These are phyloP conservation scores for Omphalotus olearius DNA, from an alignment of 1,284 basidiomycete genomes.

Conservation along the genomic window DNA sequence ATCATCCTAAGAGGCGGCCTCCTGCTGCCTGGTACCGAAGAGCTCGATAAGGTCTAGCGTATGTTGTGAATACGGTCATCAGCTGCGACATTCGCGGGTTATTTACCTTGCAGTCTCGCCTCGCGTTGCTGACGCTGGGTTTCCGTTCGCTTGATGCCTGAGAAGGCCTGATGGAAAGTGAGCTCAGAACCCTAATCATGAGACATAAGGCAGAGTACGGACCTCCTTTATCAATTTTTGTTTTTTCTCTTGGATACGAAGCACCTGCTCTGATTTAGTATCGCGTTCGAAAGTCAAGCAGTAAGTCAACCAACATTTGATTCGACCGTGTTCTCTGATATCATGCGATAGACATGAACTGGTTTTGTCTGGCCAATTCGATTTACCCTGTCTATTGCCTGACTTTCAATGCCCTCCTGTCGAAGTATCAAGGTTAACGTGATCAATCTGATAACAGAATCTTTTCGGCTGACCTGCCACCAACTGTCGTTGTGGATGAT, in stretches of 20 bases:
- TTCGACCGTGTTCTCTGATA: conserved; percentile 85
- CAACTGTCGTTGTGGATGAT: conserved; percentile 37
- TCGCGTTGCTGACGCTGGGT: conserved; percentile 69
- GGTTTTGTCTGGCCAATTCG: conserved; percentile 78
- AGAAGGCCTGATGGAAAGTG: conserved; percentile 55
- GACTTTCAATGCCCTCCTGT: conserved; percentile 82
- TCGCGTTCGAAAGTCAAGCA: background rate
- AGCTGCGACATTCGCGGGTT: conserved; percentile 15
- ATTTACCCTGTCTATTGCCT: conserved; percentile 77
- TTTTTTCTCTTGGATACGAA: conserved; percentile 83
- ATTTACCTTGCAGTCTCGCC: conserved; percentile 66
- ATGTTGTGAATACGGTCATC: background rate
- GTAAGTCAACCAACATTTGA: conserved; percentile 49
- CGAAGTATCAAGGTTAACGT: background rate
- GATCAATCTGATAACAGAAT: too few relatives aligned
- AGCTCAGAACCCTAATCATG: conserved; percentile 3
- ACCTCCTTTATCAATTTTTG: conserved; percentile 71
- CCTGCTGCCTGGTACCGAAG: conserved; percentile 43
- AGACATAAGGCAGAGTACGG: conserved; percentile 13
- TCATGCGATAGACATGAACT: conserved; percentile 84
- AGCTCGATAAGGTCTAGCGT: conserved; percentile 49
- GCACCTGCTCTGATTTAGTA: conserved; percentile 37
- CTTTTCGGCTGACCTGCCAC: conserved; percentile 52
- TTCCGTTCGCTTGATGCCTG: conserved; percentile 68
- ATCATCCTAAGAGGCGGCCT: background rate